Evolutionary conservation across 2,329 filamentous ascomycete species (phyloP).

Genomic region (Didymella lethalis): DNA sequence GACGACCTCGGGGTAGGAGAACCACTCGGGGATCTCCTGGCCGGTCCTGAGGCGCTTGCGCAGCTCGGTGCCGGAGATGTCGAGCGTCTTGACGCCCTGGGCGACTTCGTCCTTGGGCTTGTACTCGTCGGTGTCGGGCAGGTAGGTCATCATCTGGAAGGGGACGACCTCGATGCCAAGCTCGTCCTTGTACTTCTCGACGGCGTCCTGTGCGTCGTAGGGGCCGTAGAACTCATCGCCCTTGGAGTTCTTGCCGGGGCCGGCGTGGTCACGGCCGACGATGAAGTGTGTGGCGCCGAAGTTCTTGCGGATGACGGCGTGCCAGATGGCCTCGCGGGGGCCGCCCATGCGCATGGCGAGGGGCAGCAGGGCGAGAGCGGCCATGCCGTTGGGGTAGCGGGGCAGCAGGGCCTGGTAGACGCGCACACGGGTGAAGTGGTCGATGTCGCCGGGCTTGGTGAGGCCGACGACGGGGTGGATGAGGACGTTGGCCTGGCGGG

Average conservation of each 20-base stretch:
- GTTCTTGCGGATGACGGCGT: conserved; percentile 99
- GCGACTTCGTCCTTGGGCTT: conserved; percentile 89
- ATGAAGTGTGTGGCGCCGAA: conserved; percentile 99
- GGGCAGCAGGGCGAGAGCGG: conserved; percentile 90
- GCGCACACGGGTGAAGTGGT: conserved; percentile 98
- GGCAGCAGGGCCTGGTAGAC: conserved; percentile 97
- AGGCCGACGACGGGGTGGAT: conserved; percentile 98
- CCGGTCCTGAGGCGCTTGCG: conserved; percentile 89
- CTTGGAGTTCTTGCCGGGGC: conserved; percentile 97
- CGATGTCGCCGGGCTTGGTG: conserved; percentile 98
- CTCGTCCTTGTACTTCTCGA: conserved; percentile 96
- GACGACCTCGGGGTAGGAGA: conserved; percentile 99
- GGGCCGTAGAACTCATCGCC: conserved; percentile 97
- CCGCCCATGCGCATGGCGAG: conserved; percentile 99
- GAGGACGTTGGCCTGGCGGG: conserved; percentile 96
- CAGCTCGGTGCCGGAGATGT: conserved; percentile 74
- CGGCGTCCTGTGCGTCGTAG: conserved; percentile 94
- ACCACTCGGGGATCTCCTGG: conserved; percentile 97
- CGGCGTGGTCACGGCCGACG: conserved; percentile 96
- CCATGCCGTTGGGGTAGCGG: conserved; percentile 99
- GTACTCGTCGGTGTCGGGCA: conserved; percentile 97
- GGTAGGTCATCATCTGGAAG: conserved; percentile 99
- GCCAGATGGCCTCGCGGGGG: conserved; percentile 98
- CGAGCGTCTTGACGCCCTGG: conserved; percentile 77
- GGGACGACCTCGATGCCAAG: conserved; percentile 98